phyloP scores from a whole-genome alignment of 176 grass and related monocot genomes.

The Microstegium vimineum region DNA sequence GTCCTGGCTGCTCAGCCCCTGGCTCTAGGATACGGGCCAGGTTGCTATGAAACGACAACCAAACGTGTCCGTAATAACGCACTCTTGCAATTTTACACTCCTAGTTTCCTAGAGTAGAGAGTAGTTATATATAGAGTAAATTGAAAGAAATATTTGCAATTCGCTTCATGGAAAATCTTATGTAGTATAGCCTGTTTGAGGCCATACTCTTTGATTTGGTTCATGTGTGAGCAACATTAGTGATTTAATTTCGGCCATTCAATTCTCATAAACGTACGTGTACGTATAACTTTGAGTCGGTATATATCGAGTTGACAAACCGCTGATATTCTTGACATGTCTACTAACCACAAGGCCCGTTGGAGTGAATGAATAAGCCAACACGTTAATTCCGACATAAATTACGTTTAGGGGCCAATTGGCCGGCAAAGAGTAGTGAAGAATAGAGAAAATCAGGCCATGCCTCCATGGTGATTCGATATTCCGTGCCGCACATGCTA shows the following conservation, averaged over 20 bases:
- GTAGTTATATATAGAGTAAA: too few species aligned
- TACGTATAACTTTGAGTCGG: not conserved
- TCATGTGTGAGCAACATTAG: not conserved
- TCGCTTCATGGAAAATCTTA: too few species aligned
- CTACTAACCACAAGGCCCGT: not conserved
- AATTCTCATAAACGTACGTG: not conserved
- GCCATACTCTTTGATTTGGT: too few species aligned
- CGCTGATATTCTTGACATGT: not conserved
- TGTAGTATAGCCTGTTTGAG: too few species aligned
- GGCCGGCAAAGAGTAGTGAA: not conserved
- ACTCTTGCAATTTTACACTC: too few species aligned
- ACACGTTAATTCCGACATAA: conserved; percentile 1
- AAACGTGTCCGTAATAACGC: too few species aligned
- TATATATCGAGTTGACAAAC: not conserved
- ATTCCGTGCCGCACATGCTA: conserved; percentile 30
- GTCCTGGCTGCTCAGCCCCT: too few species aligned
- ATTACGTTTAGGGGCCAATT: not conserved
- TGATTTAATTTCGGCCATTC: not conserved
- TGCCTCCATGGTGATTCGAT: not conserved
- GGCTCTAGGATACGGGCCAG: too few species aligned
- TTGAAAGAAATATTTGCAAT: too few species aligned
- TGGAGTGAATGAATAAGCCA: not conserved
- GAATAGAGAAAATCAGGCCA: not conserved
- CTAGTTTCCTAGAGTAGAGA: too few species aligned
- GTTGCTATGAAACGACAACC: too few species aligned